These are phyloP conservation scores for Hyaloscypha variabilis DNA, from an alignment of 495 filamentous ascomycete species.

Conservation along the genomic window DNA sequence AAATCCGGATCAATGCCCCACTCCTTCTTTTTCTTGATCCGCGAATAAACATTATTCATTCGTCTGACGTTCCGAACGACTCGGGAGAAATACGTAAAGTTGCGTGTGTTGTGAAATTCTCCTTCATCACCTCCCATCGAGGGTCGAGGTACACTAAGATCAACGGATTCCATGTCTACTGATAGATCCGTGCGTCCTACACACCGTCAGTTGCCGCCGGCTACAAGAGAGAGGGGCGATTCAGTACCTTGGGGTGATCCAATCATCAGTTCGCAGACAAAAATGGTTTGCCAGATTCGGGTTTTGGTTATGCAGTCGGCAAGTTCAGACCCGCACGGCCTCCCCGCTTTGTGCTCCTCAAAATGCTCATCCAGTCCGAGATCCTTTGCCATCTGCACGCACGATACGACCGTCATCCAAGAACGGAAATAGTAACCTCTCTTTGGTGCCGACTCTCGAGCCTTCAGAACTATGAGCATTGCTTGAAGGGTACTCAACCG, in stretches of 20 bases:
- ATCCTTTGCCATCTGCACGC: constrained; percentile 92
- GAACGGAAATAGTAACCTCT: constrained; percentile 96
- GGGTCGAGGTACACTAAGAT: constrained; percentile 68
- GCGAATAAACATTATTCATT: constrained; percentile 74
- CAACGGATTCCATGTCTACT: constrained; percentile 74
- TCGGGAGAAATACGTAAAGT: constrained; percentile 79
- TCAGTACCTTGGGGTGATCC: constrained; percentile 80
- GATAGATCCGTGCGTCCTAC: constrained; percentile 82
- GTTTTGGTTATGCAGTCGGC: constrained; percentile 83
- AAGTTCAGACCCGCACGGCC: constrained; percentile 64
- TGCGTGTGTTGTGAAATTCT: constrained; percentile 76
- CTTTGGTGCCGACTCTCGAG: constrained; percentile 86
- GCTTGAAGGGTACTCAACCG: constrained; percentile 94
- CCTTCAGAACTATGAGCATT: constrained; percentile 85
- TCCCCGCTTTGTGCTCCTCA: constrained; percentile 71
- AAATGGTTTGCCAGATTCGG: constrained; percentile 88
- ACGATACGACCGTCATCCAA: constrained; percentile 94
- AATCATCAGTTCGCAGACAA: constrained; percentile 89
- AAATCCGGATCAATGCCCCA: constrained; percentile 91
- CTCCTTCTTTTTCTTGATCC: constrained; percentile 77
- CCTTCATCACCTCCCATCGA: constrained; percentile 70
- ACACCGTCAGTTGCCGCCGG: constrained; percentile 33
- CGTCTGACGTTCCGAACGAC: constrained; percentile 78
- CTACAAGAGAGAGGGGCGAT: constrained; percentile 25
- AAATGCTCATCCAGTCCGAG: constrained; percentile 89